Base-by-base conservation (phyloP, 179 eudicot genomes). In the Vitellaria paradoxa region DNA sequence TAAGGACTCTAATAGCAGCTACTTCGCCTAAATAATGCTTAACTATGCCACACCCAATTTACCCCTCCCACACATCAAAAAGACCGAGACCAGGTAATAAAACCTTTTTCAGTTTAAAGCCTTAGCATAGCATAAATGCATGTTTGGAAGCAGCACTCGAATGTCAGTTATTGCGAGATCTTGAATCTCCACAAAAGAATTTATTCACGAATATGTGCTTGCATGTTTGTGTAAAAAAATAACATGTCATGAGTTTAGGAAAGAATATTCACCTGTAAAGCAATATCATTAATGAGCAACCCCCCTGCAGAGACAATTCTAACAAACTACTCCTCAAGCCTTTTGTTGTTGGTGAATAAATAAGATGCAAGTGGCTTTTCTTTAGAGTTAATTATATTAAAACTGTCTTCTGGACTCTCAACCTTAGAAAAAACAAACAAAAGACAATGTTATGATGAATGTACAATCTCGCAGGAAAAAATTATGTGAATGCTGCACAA, bases 341-440 rank as follows among this genome's bases (percentile, higher is more conserved):
- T 81, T 78, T 89, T 87, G 79, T 90, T 84, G 78, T 96, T 90
- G 70, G 97, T 90, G 80, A 96, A 96, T 30, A 93, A 69, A 75
- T 93, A 93, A 62, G 99, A 97, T 42, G 99, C 99, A 67, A 96
- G 86, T 50, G 99, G 98, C 88, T 96, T 96, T 62, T 92, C 83
- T 85, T 67, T 89, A 8, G 96, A 91, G 75, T 83, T 93, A 30
- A 93, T 91, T 71, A 91, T 18, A 50, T 79, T 65, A 53, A 91
- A 84, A 77, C 96, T 77, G 64, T 96, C 94, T 77, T 90, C 89
- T 53, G 91, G 65, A 24, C 80, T 86, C 42, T 89, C 90, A 77
- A 96, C 97, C 99, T 95, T 80, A 4, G 18, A 60, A 73, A 75
- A 77, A 7, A 65, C 65, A 68, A 69, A 75, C 6, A 14, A 13